Percentiles rank a stretch among this genome's conserved stretches.
These are phyloP conservation scores for Phytophthora sojae DNA, from an alignment of 352 stramenopile genomes.

Conservation along the genomic window DNA sequence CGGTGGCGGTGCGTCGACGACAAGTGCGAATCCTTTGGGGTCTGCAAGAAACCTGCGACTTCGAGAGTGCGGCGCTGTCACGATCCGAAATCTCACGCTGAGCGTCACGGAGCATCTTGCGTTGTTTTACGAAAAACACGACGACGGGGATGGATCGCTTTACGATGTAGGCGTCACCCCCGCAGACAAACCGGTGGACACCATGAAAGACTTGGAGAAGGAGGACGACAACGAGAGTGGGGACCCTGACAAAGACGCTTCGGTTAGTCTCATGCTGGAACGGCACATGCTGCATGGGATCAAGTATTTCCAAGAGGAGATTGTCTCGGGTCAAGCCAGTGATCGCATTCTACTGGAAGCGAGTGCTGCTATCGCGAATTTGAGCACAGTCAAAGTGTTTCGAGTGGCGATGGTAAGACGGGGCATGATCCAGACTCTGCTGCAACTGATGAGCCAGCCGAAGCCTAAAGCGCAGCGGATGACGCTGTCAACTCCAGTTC, in stretches of 20 bases:
- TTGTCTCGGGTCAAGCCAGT: constrained; percentile 42
- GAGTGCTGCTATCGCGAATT: constrained; percentile 68
- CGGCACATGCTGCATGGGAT: constrained; percentile 68
- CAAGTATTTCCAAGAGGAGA: constrained; percentile 65
- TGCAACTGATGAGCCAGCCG: constrained; percentile 44
- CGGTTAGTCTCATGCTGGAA: constrained; percentile 53
- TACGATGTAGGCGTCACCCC: constrained; percentile 4
- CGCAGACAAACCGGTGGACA: constrained; percentile 12
- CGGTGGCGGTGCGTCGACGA: background rate
- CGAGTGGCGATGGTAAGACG: constrained; percentile 63
- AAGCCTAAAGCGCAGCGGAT: constrained; percentile 17
- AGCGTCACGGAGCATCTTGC: constrained; percentile 64
- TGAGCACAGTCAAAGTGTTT: constrained; percentile 71
- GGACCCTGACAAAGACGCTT: background rate
- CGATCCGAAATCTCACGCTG: constrained; percentile 78
- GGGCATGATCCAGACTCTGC: constrained; percentile 59
- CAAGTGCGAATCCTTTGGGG: constrained; percentile 4
- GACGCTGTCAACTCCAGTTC: constrained; percentile 3
- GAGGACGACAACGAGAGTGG: constrained; percentile 16
- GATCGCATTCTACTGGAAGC: constrained; percentile 65
- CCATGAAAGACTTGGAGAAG: constrained; percentile 12
- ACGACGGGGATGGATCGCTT: constrained; percentile 20
- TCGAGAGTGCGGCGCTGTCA: constrained; percentile 59
- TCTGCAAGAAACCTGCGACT: constrained; percentile 40
- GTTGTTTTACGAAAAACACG: constrained; percentile 53